Evolutionary conservation across 768 basidiomycete species (phyloP).

Genomic region (Amanita molliuscula): DNA sequence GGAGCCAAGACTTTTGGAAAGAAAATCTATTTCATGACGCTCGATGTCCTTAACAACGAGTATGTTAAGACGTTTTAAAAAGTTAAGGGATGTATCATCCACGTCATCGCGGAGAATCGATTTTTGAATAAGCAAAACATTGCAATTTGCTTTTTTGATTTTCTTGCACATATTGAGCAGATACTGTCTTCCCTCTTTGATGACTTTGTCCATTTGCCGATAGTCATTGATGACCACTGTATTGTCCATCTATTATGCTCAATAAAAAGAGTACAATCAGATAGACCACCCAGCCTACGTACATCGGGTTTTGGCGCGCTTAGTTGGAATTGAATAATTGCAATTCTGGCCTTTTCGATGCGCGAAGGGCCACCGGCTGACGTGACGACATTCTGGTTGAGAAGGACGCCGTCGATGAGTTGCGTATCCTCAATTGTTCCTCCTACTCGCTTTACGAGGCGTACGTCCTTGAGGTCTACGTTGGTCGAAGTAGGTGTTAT

Average conservation of each 20-base stretch:
- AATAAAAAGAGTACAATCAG: not conserved
- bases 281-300: constrained; percentile 17
- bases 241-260: constrained; percentile 84
- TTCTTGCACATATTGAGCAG: constrained; percentile 97
- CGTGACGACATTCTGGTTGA: constrained; percentile 89
- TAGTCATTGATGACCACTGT: constrained; percentile 99
- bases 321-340: constrained; percentile 95
- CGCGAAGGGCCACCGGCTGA: constrained; percentile 89
- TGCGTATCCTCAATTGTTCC: constrained; percentile 99
- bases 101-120: constrained; percentile 99
- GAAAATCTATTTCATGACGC: constrained; percentile 96
- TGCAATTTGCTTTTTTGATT: constrained; percentile 99
- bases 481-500: constrained; percentile 84
- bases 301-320: constrained; percentile 97
- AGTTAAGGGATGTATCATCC: constrained; percentile 93
- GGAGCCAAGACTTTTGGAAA: constrained; percentile 89
- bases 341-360: constrained; percentile 98
- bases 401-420: constrained; percentile 91
- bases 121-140: constrained; percentile 97
- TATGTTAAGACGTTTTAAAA: constrained; percentile 95
- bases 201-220: constrained; percentile 99
- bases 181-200: constrained; percentile 98
- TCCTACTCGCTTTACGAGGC: constrained; percentile 96
- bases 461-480: constrained; percentile 93
- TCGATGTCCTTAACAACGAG: constrained; percentile 96